Base-by-base conservation (phyloP, 2,329 filamentous ascomycete genomes). In the Colletotrichum tamarilloi region DNA sequence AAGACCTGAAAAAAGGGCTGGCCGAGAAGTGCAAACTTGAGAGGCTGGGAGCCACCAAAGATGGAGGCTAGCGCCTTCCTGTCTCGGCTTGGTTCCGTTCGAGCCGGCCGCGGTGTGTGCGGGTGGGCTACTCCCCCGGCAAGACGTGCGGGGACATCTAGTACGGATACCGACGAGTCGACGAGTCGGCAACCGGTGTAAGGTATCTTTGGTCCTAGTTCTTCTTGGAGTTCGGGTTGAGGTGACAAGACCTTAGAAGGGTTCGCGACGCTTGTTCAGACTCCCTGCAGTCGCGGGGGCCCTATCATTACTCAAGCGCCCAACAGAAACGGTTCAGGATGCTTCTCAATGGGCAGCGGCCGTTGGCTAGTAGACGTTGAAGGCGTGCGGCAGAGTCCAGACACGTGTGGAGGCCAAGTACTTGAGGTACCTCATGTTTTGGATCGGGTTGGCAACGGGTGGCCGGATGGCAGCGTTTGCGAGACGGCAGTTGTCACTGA, bases 1-100 rank as follows among this genome's bases (percentile, higher is more conserved):
- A 35, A 53, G 16, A 22, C n/a, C 9, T 14, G 57, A 62, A 62
- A 42, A 19, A 46, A 42, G 9, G 14, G 14, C 5, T 19, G 30
- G 5, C 28, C 46, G 28, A 32, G 28, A 26, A 35, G 28, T 26
- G 19, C n/a, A 7, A 49, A 49, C 26, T 22, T 8, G n/a, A 46
- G 38, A 65, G 58, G 57, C 49, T 62, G 68, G 64, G 68, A 28
- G 22, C 30, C 55, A 19, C 38, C 38, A 7, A 16, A 42, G 12
- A 19, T 32, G 62, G 49, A 71, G 32, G 46, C 63, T 59, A 67
- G 64, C 68, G 62, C 60, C 57, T 71, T 71, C 56, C 56, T 67
- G 32, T 56, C 68, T 56, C 68, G 63, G 56, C 68, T 72, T 68
- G 64, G 46, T 68, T 72, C 63, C 63, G 63, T 32, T 28, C n/a